Percentiles rank a stretch among this genome's conserved stretches.
Conservation (phyloP, 2,329 filamentous ascomycete genomes). For the Neurospora crassa region DNA sequence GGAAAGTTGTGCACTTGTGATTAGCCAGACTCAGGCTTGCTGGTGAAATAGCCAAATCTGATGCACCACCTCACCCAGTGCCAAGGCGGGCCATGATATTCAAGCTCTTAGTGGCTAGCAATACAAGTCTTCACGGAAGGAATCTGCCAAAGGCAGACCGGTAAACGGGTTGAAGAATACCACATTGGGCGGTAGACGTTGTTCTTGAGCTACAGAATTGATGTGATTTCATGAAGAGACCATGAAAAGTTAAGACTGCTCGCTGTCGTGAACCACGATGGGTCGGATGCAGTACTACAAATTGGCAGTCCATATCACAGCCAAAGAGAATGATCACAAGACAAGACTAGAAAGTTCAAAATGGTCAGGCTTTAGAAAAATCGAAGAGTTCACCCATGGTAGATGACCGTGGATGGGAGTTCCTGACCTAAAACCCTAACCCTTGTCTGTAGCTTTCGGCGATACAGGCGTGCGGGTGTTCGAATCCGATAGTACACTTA, state of each 20-base stretch:
- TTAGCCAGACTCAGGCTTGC: background rate
- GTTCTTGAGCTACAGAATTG: background rate
- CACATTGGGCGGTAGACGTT: background rate
- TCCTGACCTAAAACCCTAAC: background rate
- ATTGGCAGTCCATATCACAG: background rate
- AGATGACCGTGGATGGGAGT: background rate
- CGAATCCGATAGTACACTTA: background rate
- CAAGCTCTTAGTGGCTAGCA: background rate
- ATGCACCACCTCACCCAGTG: background rate
- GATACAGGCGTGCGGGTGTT: background rate
- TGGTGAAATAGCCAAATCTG: background rate
- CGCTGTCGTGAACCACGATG: background rate
- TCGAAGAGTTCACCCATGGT: background rate
- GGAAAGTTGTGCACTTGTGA: background rate
- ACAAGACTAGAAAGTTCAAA: background rate
- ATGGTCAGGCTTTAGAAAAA: background rate
- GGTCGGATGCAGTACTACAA: too few relatives aligned
- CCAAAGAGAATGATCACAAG: background rate
- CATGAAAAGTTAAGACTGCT: background rate
- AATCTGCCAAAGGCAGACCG: background rate
- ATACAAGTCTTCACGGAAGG: background rate
- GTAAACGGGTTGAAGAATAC: background rate
- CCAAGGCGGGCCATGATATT: background rate
- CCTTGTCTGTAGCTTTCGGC: background rate
- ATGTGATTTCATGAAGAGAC: background rate